Conservation (phyloP, 2,329 filamentous ascomycete species). For the Rhynchosporium graminicola region DNA sequence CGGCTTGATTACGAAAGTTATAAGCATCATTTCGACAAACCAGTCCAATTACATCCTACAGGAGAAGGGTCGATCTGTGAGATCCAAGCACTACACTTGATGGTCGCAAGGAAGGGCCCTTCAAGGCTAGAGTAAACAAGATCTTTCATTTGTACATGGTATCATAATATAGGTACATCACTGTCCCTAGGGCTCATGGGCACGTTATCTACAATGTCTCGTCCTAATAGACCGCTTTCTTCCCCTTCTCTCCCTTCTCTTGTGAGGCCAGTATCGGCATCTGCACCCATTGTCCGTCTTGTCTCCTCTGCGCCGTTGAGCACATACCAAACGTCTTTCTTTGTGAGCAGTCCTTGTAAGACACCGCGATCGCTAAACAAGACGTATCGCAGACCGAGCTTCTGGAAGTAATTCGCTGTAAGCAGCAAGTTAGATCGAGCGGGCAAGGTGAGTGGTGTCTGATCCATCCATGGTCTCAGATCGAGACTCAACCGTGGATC, state of each 20-base stretch:
- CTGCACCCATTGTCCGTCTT: conserved; percentile 43
- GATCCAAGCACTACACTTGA: too few relatives aligned
- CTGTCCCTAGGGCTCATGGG: conserved; percentile 28
- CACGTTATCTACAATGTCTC: conserved; percentile 32
- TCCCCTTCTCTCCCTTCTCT: conserved; percentile 46
- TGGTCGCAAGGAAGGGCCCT: not conserved
- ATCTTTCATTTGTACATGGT: conserved; percentile 17
- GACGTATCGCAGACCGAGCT: conserved; percentile 86
- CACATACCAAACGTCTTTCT: conserved; percentile 97
- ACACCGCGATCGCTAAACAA: conserved; percentile 81
- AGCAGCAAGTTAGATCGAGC: conserved; percentile 75
- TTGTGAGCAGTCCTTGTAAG: conserved; percentile 84
- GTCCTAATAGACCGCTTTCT: conserved; percentile 46
- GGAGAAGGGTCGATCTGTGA: too few relatives aligned
- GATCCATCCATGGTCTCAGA: conserved; percentile 96
- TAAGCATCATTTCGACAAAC: too few relatives aligned
- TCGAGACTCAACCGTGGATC: conserved; percentile 80
- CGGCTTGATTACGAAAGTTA: too few relatives aligned
- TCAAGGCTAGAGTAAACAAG: not conserved
- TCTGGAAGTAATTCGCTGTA: conserved; percentile 92
- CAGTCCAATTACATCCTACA: too few relatives aligned
- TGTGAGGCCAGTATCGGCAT: conserved; percentile 44
- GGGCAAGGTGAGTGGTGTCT: conserved; percentile 90
- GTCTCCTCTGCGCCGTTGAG: conserved; percentile 75
- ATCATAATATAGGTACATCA: conserved; percentile 35